Conservation (phyloP, 805 yeast species). For the Wickerhamomyces kurtzmanii region DNA sequence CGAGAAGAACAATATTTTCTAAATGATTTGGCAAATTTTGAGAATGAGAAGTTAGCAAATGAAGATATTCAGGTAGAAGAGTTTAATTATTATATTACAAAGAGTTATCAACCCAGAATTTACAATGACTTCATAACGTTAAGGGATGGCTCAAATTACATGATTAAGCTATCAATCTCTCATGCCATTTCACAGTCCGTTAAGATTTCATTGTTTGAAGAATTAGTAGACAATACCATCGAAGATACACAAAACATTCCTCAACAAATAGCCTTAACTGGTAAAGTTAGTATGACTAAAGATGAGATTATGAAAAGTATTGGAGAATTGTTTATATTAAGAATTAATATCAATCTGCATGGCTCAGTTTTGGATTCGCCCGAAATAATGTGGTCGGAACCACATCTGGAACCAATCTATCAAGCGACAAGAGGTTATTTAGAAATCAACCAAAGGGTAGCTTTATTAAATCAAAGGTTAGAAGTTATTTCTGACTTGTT, state of each 20-base stretch:
- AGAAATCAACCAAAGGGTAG: conserved; percentile 91
- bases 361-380: conserved; percentile 93
- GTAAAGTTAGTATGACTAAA: conserved; percentile 90
- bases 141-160: conserved; percentile 80
- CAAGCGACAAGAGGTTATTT: conserved; percentile 94
- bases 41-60: conserved; percentile 79
- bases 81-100: conserved; percentile 89
- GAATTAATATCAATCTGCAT: conserved; percentile 75
- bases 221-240: conserved; percentile 90
- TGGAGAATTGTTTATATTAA: conserved; percentile 85
- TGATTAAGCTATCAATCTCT: conserved; percentile 86
- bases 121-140: conserved; percentile 93
- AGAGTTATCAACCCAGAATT: conserved; percentile 88
- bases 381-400: conserved; percentile 98
- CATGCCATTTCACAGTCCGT: conserved; percentile 96
- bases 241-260: conserved; percentile 97
- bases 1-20: conserved; percentile 78
- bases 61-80: conserved; percentile 94
- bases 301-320: conserved; percentile 95
- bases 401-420: conserved; percentile 93
- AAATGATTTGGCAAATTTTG: conserved; percentile 81
- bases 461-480: conserved; percentile 78
- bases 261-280: conserved; percentile 87
- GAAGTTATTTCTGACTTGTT: conserved; percentile 90
- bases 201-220: conserved; percentile 91